phyloP scores from a whole-genome alignment of 495 filamentous ascomycete genomes.

The Neurospora sp. region DNA sequence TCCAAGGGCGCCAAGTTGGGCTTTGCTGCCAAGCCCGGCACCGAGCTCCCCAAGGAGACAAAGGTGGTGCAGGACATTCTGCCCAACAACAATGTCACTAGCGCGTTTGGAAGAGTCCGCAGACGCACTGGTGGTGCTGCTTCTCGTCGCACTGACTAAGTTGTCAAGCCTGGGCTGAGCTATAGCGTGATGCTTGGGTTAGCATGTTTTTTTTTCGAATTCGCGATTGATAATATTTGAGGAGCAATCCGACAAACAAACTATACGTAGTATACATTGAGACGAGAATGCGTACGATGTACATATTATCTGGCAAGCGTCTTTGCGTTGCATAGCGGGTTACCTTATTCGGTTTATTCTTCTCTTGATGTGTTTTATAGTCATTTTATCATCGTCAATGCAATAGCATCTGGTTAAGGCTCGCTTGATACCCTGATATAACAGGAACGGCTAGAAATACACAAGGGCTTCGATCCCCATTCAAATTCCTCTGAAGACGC shows the following conservation, averaged over 20 bases:
- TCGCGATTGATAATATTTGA: neutral
- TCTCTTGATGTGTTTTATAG: neutral
- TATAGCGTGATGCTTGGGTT: neutral
- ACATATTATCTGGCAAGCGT: neutral
- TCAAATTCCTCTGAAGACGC: neutral
- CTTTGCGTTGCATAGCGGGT: neutral
- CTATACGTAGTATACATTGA: neutral
- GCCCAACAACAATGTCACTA: neutral
- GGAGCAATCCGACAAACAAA: neutral
- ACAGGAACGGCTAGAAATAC: neutral
- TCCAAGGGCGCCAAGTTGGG: slow-evolving; percentile 34
- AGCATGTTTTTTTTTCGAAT: neutral
- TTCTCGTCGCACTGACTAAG: neutral
- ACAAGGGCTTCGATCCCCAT: neutral
- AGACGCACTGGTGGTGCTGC: neutral
- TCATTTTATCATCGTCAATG: neutral
- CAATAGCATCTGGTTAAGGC: neutral
- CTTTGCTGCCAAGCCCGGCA: slow-evolving; percentile 43
- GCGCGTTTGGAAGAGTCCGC: neutral
- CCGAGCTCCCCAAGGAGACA: neutral
- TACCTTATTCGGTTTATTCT: neutral
- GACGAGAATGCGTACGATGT: neutral
- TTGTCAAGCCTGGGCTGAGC: too few relatives aligned
- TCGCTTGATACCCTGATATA: neutral
- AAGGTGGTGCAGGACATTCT: neutral